A percentile compares a stretch with the other conserved stretches of the same genome.
These are phyloP conservation scores for Euphorbia lathyris DNA, from an alignment of 345 rosid species.

Conservation along the genomic window DNA sequence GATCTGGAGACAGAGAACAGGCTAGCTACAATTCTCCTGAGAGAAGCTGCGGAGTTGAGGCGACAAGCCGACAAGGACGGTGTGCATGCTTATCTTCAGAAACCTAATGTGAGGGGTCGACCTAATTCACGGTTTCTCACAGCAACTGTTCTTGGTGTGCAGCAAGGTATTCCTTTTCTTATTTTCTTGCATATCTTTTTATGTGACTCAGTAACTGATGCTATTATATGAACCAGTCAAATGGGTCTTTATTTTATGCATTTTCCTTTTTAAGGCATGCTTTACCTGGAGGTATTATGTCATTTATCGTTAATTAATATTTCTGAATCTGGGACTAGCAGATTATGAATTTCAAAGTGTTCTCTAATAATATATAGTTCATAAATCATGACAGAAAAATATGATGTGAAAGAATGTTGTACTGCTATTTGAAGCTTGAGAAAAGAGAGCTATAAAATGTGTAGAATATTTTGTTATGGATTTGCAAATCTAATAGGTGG, in stretches of 20 bases:
- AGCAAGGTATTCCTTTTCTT: conserved; percentile 51
- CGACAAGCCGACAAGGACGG: conserved; percentile 79
- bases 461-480: not conserved
- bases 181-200: not conserved
- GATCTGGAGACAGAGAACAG: conserved; percentile 90
- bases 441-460: not conserved
- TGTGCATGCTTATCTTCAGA: conserved; percentile 64
- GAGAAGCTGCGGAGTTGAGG: conserved; percentile 90
- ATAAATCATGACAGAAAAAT: not conserved
- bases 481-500: not conserved
- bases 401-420: not conserved
- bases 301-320: not conserved
- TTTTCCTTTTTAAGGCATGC: not conserved
- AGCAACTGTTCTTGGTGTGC: conserved; percentile 90
- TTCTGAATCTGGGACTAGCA: not conserved
- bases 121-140: conserved; percentile 87
- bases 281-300: not conserved
- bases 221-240: not conserved
- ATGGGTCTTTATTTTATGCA: not conserved
- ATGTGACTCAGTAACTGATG: not conserved
- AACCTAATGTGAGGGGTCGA: conserved; percentile 57
- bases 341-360: not conserved
- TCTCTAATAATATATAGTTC: not conserved
- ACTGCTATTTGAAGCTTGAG: not conserved
- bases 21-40: conserved; percentile 77